Conservation (phyloP, 805 yeast genomes). For the Schwanniomyces polymorphus region DNA sequence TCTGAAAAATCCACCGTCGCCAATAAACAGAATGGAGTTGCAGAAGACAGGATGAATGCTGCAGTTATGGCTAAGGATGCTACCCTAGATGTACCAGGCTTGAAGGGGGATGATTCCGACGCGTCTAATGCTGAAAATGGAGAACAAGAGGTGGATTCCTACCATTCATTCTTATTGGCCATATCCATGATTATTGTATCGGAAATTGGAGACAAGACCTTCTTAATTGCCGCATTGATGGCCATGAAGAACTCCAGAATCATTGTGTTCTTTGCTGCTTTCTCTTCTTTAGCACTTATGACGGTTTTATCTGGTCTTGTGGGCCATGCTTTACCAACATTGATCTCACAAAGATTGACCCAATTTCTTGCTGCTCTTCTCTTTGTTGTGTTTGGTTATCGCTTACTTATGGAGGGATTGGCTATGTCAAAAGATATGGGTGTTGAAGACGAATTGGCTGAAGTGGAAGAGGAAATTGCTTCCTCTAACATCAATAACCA, state of each 20-base stretch:
- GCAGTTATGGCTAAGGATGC: not conserved
- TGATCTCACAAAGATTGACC: conserved; percentile 78
- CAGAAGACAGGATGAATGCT: not conserved
- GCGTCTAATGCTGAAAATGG: not conserved
- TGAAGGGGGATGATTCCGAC: not conserved
- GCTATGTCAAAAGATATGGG: conserved; percentile 80
- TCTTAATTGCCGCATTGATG: conserved; percentile 94
- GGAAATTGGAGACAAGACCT: conserved; percentile 97
- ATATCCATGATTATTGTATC: conserved; percentile 90
- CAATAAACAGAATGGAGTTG: not conserved
- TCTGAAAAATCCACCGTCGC: not conserved
- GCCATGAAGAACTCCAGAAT: conserved; percentile 89
- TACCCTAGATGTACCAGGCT: not conserved
- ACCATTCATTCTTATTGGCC: conserved; percentile 72
- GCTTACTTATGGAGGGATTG: conserved; percentile 76
- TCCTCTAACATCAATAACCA: conserved; percentile 53
- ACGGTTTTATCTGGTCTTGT: conserved; percentile 86
- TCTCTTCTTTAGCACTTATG: conserved; percentile 83
- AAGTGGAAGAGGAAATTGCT: conserved; percentile 92
- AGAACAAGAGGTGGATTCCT: conserved; percentile 12
- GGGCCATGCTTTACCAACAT: conserved; percentile 86
- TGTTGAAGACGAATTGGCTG: conserved; percentile 93
- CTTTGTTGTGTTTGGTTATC: conserved; percentile 80
- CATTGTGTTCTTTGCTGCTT: conserved; percentile 87
- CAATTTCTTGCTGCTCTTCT: conserved; percentile 78